Percentiles rank a stretch among this genome's conserved stretches.
phyloP scores from a whole-genome alignment of 2,329 filamentous ascomycete species.

The Microsporum audouinii region DNA sequence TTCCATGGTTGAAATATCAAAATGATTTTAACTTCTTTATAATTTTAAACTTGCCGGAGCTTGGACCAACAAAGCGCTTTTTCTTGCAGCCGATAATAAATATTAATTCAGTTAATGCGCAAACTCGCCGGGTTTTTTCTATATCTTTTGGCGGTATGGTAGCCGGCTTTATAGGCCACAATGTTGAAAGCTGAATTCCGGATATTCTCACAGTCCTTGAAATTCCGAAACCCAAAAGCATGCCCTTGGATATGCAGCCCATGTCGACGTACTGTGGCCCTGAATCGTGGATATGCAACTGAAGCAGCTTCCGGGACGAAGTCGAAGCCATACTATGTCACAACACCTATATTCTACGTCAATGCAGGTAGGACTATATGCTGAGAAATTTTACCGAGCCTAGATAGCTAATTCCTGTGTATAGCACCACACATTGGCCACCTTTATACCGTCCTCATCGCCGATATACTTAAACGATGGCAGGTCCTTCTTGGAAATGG shows the following conservation, averaged over 20 bases:
- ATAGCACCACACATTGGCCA: constrained; percentile 87
- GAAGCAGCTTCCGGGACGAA: constrained; percentile 12
- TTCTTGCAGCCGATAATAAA: neutral
- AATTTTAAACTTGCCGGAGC: neutral
- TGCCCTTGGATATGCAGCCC: constrained; percentile 24
- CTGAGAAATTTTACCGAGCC: neutral
- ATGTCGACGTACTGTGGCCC: constrained; percentile 17
- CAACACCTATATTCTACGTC: constrained; percentile 97
- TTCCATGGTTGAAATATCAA: neutral
- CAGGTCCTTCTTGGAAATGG: constrained; percentile 58
- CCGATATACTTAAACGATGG: constrained; percentile 90
- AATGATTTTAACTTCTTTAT: neutral
- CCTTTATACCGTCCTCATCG: constrained; percentile 81
- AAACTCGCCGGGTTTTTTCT: neutral
- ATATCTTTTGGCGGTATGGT: neutral
- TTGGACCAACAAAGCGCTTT: constrained; percentile 5
- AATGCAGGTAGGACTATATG: constrained; percentile 59
- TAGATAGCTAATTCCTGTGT: neutral
- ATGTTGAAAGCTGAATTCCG: constrained; percentile 22
- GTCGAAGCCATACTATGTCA: constrained; percentile 83
- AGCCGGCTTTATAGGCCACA: constrained; percentile 16
- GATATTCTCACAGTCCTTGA: constrained; percentile 23
- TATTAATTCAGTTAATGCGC: neutral
- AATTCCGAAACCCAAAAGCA: constrained; percentile 13
- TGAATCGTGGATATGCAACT: constrained; percentile 22